Percentiles rank a stretch among this genome's conserved stretches.
phyloP scores from a whole-genome alignment of 179 eudicot genomes.

The Silene vulgaris region DNA sequence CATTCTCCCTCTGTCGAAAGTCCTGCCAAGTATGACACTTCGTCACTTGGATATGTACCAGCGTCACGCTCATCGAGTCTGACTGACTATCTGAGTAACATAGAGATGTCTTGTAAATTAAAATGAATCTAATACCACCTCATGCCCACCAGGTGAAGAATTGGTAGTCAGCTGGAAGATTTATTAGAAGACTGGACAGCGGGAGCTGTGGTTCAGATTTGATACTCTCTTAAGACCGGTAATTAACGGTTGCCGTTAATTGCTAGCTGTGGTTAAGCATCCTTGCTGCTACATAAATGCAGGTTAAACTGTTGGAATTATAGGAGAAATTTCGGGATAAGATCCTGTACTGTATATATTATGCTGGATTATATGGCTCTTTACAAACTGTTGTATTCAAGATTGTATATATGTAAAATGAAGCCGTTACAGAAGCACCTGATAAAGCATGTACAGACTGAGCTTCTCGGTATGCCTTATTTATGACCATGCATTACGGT shows the following conservation, averaged over 20 bases:
- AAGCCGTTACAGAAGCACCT: not conserved
- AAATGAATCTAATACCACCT: not conserved
- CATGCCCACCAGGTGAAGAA: not conserved
- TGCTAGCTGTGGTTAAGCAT: not conserved
- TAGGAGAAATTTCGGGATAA: not conserved
- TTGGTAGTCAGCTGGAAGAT: conserved; percentile 9
- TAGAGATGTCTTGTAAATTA: not conserved
- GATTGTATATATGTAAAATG: not conserved
- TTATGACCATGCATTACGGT: not conserved
- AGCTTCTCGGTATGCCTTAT: not conserved
- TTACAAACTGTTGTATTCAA: conserved; percentile 9
- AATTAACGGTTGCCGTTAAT: not conserved
- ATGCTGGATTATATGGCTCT: conserved; percentile 1
- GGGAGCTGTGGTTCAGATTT: conserved; percentile 5
- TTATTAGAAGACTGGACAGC: not conserved
- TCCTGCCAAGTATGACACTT: not conserved
- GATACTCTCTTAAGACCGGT: not conserved
- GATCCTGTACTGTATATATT: conserved; percentile 6
- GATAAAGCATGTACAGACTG: conserved; percentile 1
- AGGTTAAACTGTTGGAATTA: not conserved
- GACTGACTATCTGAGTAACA: too few species aligned
- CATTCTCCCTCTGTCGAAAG: too few species aligned
- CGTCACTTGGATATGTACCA: too few species aligned
- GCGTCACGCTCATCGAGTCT: too few species aligned
- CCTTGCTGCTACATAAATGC: not conserved